Evolutionary conservation across 495 filamentous ascomycete genomes (phyloP), one percentile per base, ranked within the genome.

Genomic region (Daldinia vernicosa): DNA sequence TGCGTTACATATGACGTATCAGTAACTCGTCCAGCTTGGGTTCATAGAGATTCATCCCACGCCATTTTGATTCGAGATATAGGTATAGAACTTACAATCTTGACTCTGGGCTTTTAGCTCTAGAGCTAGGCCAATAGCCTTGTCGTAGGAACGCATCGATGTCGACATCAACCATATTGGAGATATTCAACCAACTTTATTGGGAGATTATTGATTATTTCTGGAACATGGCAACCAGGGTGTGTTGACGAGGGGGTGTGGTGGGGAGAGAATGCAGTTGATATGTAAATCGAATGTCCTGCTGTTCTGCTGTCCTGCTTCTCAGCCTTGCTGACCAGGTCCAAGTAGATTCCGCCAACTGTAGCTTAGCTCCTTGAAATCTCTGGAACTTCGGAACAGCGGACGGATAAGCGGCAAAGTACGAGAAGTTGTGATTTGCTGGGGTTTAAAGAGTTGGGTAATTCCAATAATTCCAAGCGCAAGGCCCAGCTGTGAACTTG

Each of bases 71-170:
- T 17, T 4, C 1, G 17, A 19, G 32, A n/a, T n/a, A n/a, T n/a
- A n/a, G 40, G 39, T 47, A 47, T 22, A 19, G 19, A 19, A 77
- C 82, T 77, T 75, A 84, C 82, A 47, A 53, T 50, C 74, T 67
- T 64, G 74, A 70, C 52, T 77, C 70, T 27, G 78, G 80, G 62
- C 80, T 83, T 56, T 70, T 77, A 24, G 81, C 80, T 68, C 81
- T 78, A 47, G 81, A 79, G 40, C 68, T 81, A 52, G 75, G 77
- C 78, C 77, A 83, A 39, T 82, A 82, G 55, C 81, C 82, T 26
- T 79, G 79, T 53, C 72, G 54, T 19, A 83, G 69, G 71, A 83
- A 75, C 12, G 68, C 68, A 6, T 82, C 71, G 39, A 83, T 67
- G 43, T 80, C 76, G 60, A 76, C 75, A 50, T 78, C 74, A 60